phyloP scores from a whole-genome alignment of 1,139 yeast species.

The Yamadazyma diospyri region DNA sequence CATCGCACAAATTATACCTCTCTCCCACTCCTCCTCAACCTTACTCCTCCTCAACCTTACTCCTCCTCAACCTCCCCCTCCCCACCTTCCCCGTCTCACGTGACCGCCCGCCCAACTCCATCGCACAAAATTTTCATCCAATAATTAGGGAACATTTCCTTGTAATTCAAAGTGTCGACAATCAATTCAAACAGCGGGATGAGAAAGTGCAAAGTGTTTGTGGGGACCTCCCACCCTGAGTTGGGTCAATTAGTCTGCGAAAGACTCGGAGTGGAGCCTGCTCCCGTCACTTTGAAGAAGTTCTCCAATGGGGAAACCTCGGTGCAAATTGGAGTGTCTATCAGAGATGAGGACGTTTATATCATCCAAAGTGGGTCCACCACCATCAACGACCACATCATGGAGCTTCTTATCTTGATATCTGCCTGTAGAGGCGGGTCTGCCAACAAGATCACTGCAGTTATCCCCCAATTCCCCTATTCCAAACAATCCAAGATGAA shows the following conservation, averaged over 20 bases:
- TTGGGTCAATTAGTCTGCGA: slow-evolving; percentile 88
- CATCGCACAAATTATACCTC: no score
- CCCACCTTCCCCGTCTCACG: slow-evolving; percentile 1
- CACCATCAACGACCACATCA: slow-evolving; percentile 87
- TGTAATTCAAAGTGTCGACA: slow-evolving; percentile 5
- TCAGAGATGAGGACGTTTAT: slow-evolving; percentile 79
- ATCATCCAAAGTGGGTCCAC: slow-evolving; percentile 93
- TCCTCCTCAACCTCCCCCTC: no score
- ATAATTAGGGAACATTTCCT: slow-evolving; percentile 1
- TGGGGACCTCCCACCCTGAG: slow-evolving; percentile 95
- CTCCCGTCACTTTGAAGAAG: slow-evolving; percentile 85
- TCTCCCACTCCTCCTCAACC: no score
- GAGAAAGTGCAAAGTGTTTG: slow-evolving; percentile 97
- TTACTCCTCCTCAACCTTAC: no score
- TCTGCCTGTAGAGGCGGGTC: slow-evolving; percentile 97
- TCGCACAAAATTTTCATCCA: slow-evolving; percentile 4
- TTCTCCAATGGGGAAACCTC: slow-evolving; percentile 93
- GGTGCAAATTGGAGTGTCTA: slow-evolving; percentile 69
- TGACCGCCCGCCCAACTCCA: slow-evolving; percentile 1
- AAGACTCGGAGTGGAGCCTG: slow-evolving; percentile 90
- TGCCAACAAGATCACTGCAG: slow-evolving; percentile 95
- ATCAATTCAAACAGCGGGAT: slow-evolving; percentile 29
- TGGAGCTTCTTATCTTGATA: slow-evolving; percentile 90
- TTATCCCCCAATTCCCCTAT: slow-evolving; percentile 95
- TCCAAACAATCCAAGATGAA: slow-evolving; percentile 98